These are phyloP conservation scores for Aspergillus cejpii DNA, from an alignment of 2,329 filamentous ascomycete species.

Conservation along the genomic window DNA sequence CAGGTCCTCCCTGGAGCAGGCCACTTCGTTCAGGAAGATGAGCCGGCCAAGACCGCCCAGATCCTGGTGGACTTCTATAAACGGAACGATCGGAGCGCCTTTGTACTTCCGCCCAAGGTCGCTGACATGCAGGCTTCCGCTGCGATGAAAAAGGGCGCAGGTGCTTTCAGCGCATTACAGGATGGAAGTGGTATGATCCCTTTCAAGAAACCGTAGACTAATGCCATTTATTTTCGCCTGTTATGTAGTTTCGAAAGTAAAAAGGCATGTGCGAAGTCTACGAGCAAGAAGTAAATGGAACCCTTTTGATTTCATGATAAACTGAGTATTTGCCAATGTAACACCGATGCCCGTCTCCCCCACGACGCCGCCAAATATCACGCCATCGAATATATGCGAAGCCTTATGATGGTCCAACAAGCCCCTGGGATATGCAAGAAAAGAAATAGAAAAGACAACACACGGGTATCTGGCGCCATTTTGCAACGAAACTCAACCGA, in stretches of 20 bases:
- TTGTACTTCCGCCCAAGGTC: slow-evolving; percentile 90
- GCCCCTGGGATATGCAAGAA: neutral
- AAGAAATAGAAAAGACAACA: slow-evolving; percentile 2
- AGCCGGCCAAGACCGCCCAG: slow-evolving; percentile 80
- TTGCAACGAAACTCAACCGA: slow-evolving; percentile 10
- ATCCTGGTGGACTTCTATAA: slow-evolving; percentile 85
- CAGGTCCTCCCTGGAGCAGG: slow-evolving; percentile 92
- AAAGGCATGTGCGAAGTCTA: too few species aligned
- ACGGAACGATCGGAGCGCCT: slow-evolving; percentile 74
- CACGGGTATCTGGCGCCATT: slow-evolving; percentile 18
- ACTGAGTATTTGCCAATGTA: neutral
- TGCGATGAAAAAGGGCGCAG: slow-evolving; percentile 36
- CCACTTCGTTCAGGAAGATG: slow-evolving; percentile 94
- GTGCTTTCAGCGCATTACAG: slow-evolving; percentile 4
- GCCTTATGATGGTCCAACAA: neutral
- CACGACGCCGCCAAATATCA: slow-evolving; percentile 11
- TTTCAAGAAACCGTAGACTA: neutral
- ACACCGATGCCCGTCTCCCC: slow-evolving; percentile 11
- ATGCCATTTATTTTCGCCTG: neutral
- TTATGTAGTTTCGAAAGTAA: too few species aligned
- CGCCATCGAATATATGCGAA: slow-evolving; percentile 3
- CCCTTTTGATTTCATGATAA: too few species aligned
- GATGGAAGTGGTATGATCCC: neutral
- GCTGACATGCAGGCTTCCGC: slow-evolving; percentile 54
- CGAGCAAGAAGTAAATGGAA: too few species aligned